These are phyloP conservation scores for Alopecurus myosuroides DNA, from an alignment of 176 grass and related monocot genomes.

Conservation along the genomic window DNA sequence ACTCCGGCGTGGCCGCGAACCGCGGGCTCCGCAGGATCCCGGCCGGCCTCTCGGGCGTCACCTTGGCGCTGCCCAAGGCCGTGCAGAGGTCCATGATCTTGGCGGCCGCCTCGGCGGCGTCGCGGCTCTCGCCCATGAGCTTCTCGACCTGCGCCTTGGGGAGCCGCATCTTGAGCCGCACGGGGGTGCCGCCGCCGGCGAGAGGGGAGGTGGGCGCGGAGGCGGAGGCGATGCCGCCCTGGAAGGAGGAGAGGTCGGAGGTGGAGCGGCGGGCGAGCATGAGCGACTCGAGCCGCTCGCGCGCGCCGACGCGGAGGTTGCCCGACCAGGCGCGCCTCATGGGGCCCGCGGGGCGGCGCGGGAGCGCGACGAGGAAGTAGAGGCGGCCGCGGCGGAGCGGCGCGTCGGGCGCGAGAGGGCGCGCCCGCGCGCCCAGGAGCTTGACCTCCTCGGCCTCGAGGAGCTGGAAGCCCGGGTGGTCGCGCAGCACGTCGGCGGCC, in stretches of 20 bases:
- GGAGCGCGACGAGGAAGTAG: slow-evolving; percentile 88
- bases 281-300: slow-evolving; percentile 81
- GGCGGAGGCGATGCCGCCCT: slow-evolving; percentile 8
- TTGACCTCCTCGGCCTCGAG: slow-evolving; percentile 78
- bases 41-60: slow-evolving; percentile 31
- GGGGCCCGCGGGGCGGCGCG: slow-evolving; percentile 23
- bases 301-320: slow-evolving; percentile 57
- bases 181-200: background rate
- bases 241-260: slow-evolving; percentile 57
- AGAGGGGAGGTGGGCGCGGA: slow-evolving; percentile 36
- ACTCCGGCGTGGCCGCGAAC: slow-evolving; percentile 45
- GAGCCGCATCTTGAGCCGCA: slow-evolving; percentile 61
- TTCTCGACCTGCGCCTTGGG: slow-evolving; percentile 65
- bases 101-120: slow-evolving; percentile 48
- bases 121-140: slow-evolving; percentile 63
- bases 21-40: slow-evolving; percentile 39
- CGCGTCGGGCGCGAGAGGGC: slow-evolving; percentile 44
- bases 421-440: slow-evolving; percentile 52
- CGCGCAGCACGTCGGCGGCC: slow-evolving; percentile 53
- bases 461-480: slow-evolving; percentile 62
- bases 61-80: slow-evolving; percentile 21
- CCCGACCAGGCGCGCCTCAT: slow-evolving; percentile 69
- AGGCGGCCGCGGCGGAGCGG: slow-evolving; percentile 46
- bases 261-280: slow-evolving; percentile 78
- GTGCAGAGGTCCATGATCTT: slow-evolving; percentile 73